phyloP scores from a whole-genome alignment of 176 grass and related monocot genomes.

The Eragrostis nindensis region DNA sequence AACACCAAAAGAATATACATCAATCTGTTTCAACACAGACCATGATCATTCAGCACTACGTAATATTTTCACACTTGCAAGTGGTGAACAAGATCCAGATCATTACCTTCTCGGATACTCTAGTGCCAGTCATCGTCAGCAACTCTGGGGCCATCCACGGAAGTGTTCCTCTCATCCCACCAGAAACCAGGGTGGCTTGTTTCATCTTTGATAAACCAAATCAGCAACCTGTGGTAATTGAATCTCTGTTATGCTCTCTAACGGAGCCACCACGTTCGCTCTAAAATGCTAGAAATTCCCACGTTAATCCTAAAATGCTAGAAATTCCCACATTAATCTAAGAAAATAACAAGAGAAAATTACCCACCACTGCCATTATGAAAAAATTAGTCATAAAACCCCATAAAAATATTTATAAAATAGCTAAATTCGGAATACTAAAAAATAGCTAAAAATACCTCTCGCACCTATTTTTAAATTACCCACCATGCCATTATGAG shows the following conservation, averaged over 20 bases:
- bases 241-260: constrained; percentile 26
- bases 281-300: no score
- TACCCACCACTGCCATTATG: no score
- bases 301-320: no score
- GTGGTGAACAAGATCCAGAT: constrained; percentile 22
- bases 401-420: no score
- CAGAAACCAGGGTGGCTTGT: constrained; percentile 84
- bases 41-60: background rate
- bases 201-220: constrained; percentile 98
- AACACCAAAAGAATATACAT: constrained; percentile 90
- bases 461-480: no score
- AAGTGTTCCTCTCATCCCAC: constrained; percentile 98
- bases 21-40: constrained; percentile 58
- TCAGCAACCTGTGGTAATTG: constrained; percentile 69
- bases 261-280: no score
- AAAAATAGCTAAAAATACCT: no score
- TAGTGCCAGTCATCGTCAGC: constrained; percentile 60
- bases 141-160: constrained; percentile 98
- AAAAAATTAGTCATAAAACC: no score
- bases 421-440: no score
- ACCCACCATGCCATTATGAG: no score
- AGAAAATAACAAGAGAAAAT: no score
- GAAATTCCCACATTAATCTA: no score
- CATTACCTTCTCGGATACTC: constrained; percentile 87
- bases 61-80: background rate